Evolutionary conservation across 257 asterid genomes (phyloP), one percentile per base, ranked within the genome.

Genomic region (Capsicum pubescens): DNA sequence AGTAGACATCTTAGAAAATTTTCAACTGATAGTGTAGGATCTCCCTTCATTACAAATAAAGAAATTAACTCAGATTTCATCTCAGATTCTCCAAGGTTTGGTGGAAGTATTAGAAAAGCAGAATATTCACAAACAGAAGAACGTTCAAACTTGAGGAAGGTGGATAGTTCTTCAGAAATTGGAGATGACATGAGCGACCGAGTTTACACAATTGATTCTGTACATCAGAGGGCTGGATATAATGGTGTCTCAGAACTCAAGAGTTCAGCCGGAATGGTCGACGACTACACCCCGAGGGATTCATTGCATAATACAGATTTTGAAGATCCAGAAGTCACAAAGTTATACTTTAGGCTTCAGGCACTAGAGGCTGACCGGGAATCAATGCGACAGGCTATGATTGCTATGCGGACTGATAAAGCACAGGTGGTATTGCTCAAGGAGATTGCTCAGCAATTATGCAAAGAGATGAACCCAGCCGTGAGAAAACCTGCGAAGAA

Each of bases 341-440:
- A 94, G 94, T 87, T 96, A 86, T 93, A 94, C 84, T 92, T 89
- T 32, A 92, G 98, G 90, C 97, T 96, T 87, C 99, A 94, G 66
- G 96, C 98, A 63, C 97, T 96, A 77, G 99, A 96, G 92, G 99
- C 98, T 85, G 99, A 96, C 87, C 90, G 98, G 87, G 99, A 96
- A 91, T 92, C 97, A 17, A 93, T 94, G 99, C 91, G 98, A 91
- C 99, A 93, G 88, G 94, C 98, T 84, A 89, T 96, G 76, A 87
- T 94, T 79, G 92, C 98, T 60, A 88, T 93, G 87, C 93, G 98
- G 68, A 96, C 98, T 66, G 98, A 96, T 86, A 96, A 92, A 87
- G 98, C 99, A 82, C 99, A 96, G 78, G 85, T 94, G 85, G 89
- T 91, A 50, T 86, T 96, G 91, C 85, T 96, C 91, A 96, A 92